These are phyloP conservation scores for Ascochyta lentis DNA, from an alignment of 2,329 filamentous ascomycete species.

Conservation along the genomic window DNA sequence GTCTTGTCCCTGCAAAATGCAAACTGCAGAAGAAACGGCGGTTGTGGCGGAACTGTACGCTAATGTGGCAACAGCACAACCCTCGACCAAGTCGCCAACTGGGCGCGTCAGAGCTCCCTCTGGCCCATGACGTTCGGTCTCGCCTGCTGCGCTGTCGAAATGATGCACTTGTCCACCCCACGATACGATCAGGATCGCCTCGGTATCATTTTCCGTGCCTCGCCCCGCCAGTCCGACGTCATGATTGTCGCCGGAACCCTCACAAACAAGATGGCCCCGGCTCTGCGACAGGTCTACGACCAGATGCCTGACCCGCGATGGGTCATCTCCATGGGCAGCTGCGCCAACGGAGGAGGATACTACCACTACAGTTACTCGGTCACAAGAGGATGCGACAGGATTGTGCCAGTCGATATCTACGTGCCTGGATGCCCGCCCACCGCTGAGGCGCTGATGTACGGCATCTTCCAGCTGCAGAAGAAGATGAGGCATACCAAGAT, in stretches of 20 bases:
- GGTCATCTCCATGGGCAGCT: conserved; percentile 86
- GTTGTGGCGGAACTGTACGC: conserved; percentile 4
- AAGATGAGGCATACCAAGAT: conserved; percentile 72
- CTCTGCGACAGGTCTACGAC: conserved; percentile 88
- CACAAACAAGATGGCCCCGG: conserved; percentile 96
- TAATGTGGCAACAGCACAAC: conserved; percentile 65
- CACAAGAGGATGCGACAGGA: conserved; percentile 76
- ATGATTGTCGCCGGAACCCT: conserved; percentile 95
- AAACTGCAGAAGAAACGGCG: neutral
- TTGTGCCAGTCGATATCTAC: conserved; percentile 85
- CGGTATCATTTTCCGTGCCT: conserved; percentile 91
- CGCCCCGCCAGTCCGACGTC: conserved; percentile 86
- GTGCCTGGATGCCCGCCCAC: conserved; percentile 74
- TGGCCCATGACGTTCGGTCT: conserved; percentile 93
- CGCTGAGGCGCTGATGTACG: conserved; percentile 62
- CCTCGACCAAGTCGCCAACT: conserved; percentile 83
- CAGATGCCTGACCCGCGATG: conserved; percentile 93
- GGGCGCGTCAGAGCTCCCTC: conserved; percentile 84
- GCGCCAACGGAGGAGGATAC: conserved; percentile 84
- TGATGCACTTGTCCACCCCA: conserved; percentile 94
- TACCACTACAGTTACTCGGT: conserved; percentile 88
- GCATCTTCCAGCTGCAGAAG: conserved; percentile 78
- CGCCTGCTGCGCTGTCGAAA: conserved; percentile 89
- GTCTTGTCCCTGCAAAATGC: conserved; percentile 46
- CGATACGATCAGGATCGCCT: conserved; percentile 90